Conservation (phyloP, 2,329 filamentous ascomycete species). For the Arthrobotrys musiformis region DNA sequence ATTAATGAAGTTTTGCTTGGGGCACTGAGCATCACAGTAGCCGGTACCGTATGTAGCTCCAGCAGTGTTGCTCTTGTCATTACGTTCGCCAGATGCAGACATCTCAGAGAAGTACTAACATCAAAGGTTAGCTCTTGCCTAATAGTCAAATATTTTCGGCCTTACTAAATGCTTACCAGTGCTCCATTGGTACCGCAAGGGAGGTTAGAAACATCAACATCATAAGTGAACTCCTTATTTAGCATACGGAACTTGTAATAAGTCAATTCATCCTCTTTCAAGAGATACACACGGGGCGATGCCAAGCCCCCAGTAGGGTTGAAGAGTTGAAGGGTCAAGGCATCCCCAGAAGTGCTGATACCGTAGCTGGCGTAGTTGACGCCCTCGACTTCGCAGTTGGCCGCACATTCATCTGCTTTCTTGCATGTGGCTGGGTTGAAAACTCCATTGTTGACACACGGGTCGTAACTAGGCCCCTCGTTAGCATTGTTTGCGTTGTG, state of each 20-base stretch:
- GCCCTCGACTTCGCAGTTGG: slow-evolving; percentile 69
- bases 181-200: slow-evolving; percentile 64
- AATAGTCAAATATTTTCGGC: not conserved
- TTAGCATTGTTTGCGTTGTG: not conserved
- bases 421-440: slow-evolving; percentile 63
- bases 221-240: slow-evolving; percentile 65
- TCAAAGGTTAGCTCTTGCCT: not conserved
- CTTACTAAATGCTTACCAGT: slow-evolving; percentile 44
- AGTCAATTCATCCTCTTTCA: slow-evolving; percentile 63
- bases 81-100: slow-evolving; percentile 60
- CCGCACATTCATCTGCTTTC: slow-evolving; percentile 66
- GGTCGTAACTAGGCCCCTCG: slow-evolving; percentile 16
- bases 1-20: slow-evolving; percentile 62
- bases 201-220: slow-evolving; percentile 64
- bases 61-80: slow-evolving; percentile 61
- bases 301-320: slow-evolving; percentile 60
- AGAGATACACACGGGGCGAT: slow-evolving; percentile 64
- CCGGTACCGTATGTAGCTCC: slow-evolving; percentile 67
- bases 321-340: slow-evolving; percentile 60
- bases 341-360: slow-evolving; percentile 62
- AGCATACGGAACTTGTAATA: slow-evolving; percentile 65
- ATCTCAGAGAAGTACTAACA: slow-evolving; percentile 62
- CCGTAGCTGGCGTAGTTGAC: slow-evolving; percentile 66
- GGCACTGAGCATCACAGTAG: slow-evolving; percentile 66
- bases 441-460: slow-evolving; percentile 43